Conservation (phyloP, 2,329 filamentous ascomycete species). For the Colletotrichum horii region DNA sequence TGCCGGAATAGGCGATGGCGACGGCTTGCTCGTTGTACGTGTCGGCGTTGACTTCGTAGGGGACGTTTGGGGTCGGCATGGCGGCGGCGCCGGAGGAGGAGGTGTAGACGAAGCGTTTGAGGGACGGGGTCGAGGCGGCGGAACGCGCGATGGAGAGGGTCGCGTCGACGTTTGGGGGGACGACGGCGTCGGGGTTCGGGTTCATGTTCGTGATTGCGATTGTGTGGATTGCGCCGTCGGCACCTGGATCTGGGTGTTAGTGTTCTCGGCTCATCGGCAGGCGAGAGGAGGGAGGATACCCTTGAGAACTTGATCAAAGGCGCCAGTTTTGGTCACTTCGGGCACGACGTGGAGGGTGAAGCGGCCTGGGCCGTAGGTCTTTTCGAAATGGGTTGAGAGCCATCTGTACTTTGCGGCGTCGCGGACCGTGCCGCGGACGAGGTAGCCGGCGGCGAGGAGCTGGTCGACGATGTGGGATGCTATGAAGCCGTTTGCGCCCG, state of each 20-base stretch:
- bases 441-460: slow-evolving; percentile 39
- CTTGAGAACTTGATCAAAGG: slow-evolving; percentile 31
- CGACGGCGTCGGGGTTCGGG: slow-evolving; percentile 40
- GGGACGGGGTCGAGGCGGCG: slow-evolving; percentile 33
- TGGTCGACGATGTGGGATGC: slow-evolving; percentile 42
- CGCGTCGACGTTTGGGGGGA: slow-evolving; percentile 35
- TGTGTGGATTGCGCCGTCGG: slow-evolving; percentile 39
- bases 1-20: slow-evolving; percentile 31
- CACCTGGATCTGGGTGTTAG: not conserved
- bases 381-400: slow-evolving; percentile 30
- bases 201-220: slow-evolving; percentile 39
- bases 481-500: slow-evolving; percentile 47
- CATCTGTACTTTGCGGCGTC: slow-evolving; percentile 31
- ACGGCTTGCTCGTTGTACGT: slow-evolving; percentile 40
- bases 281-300: slow-evolving; percentile 18
- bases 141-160: slow-evolving; percentile 34
- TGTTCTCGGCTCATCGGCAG: not conserved
- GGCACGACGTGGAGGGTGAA: slow-evolving; percentile 38
- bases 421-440: slow-evolving; percentile 45
- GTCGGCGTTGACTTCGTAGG: slow-evolving; percentile 23
- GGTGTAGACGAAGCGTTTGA: slow-evolving; percentile 46
- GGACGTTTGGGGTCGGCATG: slow-evolving; percentile 23
- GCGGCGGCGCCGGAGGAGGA: slow-evolving; percentile 34
- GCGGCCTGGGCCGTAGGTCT: slow-evolving; percentile 33
- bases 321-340: slow-evolving; percentile 33